These are phyloP conservation scores for Ceratobasidium sp. DNA, from an alignment of 1,284 basidiomycete species.

Conservation along the genomic window DNA sequence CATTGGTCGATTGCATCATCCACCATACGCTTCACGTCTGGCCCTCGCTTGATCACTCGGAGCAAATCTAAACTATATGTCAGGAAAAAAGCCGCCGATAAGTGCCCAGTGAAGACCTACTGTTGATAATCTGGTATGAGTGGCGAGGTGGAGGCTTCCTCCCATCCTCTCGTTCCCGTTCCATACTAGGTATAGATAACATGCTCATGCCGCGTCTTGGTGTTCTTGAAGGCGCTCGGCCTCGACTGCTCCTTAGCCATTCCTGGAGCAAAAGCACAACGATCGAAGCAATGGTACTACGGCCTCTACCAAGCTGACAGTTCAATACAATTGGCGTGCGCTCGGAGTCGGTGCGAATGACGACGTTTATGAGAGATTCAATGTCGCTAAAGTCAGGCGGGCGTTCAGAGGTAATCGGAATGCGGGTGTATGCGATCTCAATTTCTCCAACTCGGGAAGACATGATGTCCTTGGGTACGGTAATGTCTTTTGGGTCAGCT, in stretches of 20 bases:
- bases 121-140: constrained; percentile 85
- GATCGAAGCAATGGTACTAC: constrained; percentile 90
- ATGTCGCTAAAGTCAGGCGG: constrained; percentile 64
- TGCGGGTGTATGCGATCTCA: constrained; percentile 83
- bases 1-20: constrained; percentile 95
- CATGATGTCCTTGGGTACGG: constrained; percentile 94
- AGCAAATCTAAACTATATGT: constrained; percentile 75
- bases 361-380: constrained; percentile 83
- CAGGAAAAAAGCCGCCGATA: not conserved
- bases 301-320: constrained; percentile 95
- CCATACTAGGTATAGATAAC: constrained; percentile 49
- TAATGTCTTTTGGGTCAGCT: constrained; percentile 81
- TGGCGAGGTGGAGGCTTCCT: constrained; percentile 63
- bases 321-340: constrained; percentile 93
- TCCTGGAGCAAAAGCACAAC: constrained; percentile 88
- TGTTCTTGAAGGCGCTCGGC: constrained; percentile 40
- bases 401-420: constrained; percentile 87
- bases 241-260: constrained; percentile 75
- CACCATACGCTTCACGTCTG: constrained; percentile 88
- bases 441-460: constrained; percentile 67
- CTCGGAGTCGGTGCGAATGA: constrained; percentile 79
- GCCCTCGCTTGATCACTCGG: constrained; percentile 92
- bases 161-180: constrained; percentile 44
- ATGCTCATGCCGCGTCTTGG: constrained; percentile 51
- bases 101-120: constrained; percentile 62